Evolutionary conservation across 768 basidiomycete species (phyloP).

Genomic region (Xerocomus spinulosus): DNA sequence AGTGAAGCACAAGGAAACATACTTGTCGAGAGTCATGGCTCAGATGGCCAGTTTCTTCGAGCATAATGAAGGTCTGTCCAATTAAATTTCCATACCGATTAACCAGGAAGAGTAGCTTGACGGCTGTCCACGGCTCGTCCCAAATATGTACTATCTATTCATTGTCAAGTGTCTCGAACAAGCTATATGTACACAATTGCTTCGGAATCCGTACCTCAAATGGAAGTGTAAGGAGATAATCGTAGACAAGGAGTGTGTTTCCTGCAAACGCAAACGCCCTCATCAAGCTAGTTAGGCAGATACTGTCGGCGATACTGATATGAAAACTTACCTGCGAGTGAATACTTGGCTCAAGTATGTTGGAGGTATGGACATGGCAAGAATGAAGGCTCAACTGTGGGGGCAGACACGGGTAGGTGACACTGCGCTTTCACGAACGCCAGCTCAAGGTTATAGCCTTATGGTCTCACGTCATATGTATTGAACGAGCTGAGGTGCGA

Average conservation of each 20-base stretch:
- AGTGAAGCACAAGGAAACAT: neutral
- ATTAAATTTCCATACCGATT: conserved; percentile 12
- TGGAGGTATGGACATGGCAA: conserved; percentile 5
- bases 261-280: conserved; percentile 15
- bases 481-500: too few species aligned
- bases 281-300: neutral
- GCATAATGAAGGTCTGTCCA: conserved; percentile 17
- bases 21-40: conserved; percentile 5
- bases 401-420: too few species aligned
- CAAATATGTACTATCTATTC: conserved; percentile 13
- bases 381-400: too few species aligned
- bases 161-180: neutral
- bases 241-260: conserved; percentile 18
- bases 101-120: conserved; percentile 8
- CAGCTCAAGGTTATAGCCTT: too few species aligned
- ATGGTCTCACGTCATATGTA: too few species aligned
- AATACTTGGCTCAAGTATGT: neutral
- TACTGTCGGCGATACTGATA: neutral
- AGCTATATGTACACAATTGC: too few species aligned
- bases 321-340: neutral
- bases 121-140: conserved; percentile 8
- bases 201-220: conserved; percentile 15
- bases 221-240: conserved; percentile 21
- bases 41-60: conserved; percentile 21
- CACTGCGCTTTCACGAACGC: too few species aligned